A percentile compares a stretch with the other conserved stretches of the same genome.
Conservation (phyloP, 2,329 filamentous ascomycete species). For the Ascochyta pisi region DNA sequence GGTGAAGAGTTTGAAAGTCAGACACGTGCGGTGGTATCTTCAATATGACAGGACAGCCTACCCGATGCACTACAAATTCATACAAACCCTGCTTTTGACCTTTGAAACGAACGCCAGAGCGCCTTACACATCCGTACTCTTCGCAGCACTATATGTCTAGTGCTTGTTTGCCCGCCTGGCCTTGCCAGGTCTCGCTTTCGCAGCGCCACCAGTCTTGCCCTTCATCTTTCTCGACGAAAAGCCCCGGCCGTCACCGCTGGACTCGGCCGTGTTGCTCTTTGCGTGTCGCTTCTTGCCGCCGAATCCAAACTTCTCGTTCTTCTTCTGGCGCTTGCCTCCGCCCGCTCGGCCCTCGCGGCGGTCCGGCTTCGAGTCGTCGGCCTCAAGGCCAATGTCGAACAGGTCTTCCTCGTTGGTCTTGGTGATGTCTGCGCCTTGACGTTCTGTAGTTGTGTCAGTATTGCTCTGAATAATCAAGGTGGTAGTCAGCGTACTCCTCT, state of each 20-base stretch:
- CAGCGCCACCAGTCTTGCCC: constrained; percentile 48
- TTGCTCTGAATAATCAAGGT: background rate
- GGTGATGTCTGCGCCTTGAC: constrained; percentile 73
- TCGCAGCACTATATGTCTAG: constrained; percentile 14
- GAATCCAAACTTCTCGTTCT: constrained; percentile 92
- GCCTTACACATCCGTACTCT: constrained; percentile 28
- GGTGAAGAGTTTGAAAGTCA: background rate
- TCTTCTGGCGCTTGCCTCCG: constrained; percentile 85
- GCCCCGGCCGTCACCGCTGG: constrained; percentile 78
- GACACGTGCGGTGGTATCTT: constrained; percentile 27
- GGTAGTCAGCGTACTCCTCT: constrained; percentile 77
- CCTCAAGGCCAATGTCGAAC: constrained; percentile 81
- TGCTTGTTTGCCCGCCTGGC: constrained; percentile 43
- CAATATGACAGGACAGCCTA: constrained; percentile 6
- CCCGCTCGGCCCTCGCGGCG: constrained; percentile 44
- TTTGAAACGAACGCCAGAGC: constrained; percentile 33
- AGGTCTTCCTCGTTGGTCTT: constrained; percentile 79
- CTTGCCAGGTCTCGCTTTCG: constrained; percentile 44
- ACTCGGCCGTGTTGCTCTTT: constrained; percentile 89
- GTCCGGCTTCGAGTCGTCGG: constrained; percentile 56
- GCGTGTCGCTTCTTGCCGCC: constrained; percentile 91
- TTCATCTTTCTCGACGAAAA: constrained; percentile 92
- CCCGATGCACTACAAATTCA: constrained; percentile 3
- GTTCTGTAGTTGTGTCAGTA: constrained; percentile 66
- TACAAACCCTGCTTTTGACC: constrained; percentile 20